Conservation (phyloP, 2,329 filamentous ascomycete species). For the Arthrobotrys sinensis region DNA sequence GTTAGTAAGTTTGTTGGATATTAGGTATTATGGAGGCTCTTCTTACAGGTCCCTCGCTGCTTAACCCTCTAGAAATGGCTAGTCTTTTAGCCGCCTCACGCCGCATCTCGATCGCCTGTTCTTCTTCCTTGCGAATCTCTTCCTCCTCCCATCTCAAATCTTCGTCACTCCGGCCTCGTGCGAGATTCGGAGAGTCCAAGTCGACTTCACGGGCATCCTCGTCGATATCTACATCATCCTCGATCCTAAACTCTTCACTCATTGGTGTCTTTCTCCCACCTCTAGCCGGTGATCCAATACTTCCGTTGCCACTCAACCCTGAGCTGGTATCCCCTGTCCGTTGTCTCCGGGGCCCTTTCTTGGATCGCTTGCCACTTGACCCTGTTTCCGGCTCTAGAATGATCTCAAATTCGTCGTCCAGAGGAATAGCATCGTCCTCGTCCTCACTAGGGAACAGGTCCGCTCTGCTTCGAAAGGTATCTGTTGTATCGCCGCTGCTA, state of each 20-base stretch:
- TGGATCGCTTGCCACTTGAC: constrained; percentile 69
- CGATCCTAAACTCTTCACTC: constrained; percentile 43
- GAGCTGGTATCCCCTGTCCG: constrained; percentile 71
- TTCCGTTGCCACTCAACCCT: constrained; percentile 65
- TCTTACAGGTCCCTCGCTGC: constrained; percentile 55
- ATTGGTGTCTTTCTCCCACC: constrained; percentile 43
- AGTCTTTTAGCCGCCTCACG: constrained; percentile 73
- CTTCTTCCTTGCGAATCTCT: constrained; percentile 72
- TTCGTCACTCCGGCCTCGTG: constrained; percentile 69
- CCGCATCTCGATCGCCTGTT: constrained; percentile 72
- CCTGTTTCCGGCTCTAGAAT: constrained; percentile 73
- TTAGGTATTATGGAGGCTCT: neutral
- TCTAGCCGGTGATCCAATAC: constrained; percentile 48
- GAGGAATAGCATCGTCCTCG: constrained; percentile 77
- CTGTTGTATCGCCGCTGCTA: constrained; percentile 74
- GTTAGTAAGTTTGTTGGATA: neutral
- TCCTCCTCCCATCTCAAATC: constrained; percentile 75
- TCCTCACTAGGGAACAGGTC: constrained; percentile 79
- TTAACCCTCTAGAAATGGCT: constrained; percentile 72
- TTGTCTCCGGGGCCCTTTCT: constrained; percentile 67
- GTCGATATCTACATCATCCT: constrained; percentile 60
- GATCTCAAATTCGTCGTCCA: constrained; percentile 79
- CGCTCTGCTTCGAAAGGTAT: constrained; percentile 76
- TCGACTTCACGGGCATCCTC: constrained; percentile 62
- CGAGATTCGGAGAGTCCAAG: constrained; percentile 61